Percentiles rank a stretch among this genome's conserved stretches.
Evolutionary conservation across 345 rosid species (phyloP).

Genomic region (Anacardium occidentale): DNA sequence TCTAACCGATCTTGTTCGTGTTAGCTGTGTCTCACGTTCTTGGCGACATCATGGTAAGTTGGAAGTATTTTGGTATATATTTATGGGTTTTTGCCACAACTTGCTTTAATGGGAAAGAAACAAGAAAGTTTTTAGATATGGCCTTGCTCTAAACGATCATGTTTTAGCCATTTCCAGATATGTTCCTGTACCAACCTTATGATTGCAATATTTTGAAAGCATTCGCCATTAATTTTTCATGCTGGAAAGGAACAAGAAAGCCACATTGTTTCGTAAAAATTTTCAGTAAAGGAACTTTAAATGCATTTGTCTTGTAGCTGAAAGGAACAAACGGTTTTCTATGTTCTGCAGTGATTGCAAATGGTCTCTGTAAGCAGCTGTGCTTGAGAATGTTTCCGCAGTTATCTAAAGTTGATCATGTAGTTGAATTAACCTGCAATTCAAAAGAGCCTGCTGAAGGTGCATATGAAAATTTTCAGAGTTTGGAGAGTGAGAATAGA

Average conservation of each 20-base stretch:
- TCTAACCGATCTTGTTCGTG: slow-evolving; percentile 66
- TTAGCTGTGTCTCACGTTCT: slow-evolving; percentile 57
- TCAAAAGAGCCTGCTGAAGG: slow-evolving; percentile 34
- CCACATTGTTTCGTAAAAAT: neutral
- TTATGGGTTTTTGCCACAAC: slow-evolving; percentile 2
- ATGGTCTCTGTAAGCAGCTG: slow-evolving; percentile 57
- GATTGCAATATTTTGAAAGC: neutral
- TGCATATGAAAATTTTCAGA: slow-evolving; percentile 49
- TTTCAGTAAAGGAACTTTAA: neutral
- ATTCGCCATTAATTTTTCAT: neutral
- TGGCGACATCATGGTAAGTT: slow-evolving; percentile 74
- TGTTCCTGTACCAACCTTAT: neutral
- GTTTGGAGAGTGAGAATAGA: slow-evolving; percentile 63
- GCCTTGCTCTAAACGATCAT: neutral
- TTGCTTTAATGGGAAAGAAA: neutral
- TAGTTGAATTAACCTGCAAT: slow-evolving; percentile 34
- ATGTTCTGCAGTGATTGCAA: slow-evolving; percentile 50
- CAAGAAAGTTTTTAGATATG: neutral
- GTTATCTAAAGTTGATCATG: slow-evolving; percentile 43
- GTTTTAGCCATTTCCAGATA: neutral
- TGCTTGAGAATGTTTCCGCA: slow-evolving; percentile 73
- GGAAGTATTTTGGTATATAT: neutral
- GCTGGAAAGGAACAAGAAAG: neutral
- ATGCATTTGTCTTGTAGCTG: neutral
- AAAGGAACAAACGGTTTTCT: neutral